These are phyloP conservation scores for Oxyria digyna DNA, from an alignment of 148 eudicot genomes.

Conservation along the genomic window DNA sequence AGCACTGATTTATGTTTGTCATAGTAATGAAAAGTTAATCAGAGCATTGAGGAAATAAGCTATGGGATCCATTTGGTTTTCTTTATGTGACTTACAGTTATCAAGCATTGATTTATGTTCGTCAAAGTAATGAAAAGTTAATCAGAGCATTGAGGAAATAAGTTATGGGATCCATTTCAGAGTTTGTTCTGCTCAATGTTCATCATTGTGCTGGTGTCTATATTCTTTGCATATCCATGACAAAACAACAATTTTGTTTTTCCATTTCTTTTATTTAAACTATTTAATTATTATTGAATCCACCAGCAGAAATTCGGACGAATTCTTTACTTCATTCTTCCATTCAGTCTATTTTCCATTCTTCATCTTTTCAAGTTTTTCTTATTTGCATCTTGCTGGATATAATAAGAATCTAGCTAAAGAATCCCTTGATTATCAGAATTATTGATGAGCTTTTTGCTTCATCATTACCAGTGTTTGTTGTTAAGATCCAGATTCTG, in stretches of 20 bases:
- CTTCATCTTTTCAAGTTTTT: not conserved
- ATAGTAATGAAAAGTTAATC: not conserved
- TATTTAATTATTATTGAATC: no score
- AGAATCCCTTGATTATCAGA: not conserved
- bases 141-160: not conserved
- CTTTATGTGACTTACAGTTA: no score
- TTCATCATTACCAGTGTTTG: not conserved
- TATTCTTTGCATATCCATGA: not conserved
- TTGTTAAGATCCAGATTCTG: not conserved
- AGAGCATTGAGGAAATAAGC: not conserved
- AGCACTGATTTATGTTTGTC: not conserved
- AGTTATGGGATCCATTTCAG: not conserved
- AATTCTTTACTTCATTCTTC: no score
- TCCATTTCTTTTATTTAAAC: not conserved
- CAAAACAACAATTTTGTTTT: not conserved
- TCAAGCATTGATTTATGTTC: not conserved
- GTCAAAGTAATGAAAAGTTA: not conserved
- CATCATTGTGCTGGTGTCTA: not conserved
- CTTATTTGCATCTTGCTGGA: not conserved
- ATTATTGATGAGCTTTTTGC: not conserved
- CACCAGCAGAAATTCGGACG: no score
- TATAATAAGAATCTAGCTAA: not conserved
- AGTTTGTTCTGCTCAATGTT: not conserved
- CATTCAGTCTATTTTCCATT: not conserved
- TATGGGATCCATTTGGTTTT: not conserved